These are phyloP conservation scores for Cadophora gregata DNA, from an alignment of 2,329 filamentous ascomycete species.

Conservation along the genomic window DNA sequence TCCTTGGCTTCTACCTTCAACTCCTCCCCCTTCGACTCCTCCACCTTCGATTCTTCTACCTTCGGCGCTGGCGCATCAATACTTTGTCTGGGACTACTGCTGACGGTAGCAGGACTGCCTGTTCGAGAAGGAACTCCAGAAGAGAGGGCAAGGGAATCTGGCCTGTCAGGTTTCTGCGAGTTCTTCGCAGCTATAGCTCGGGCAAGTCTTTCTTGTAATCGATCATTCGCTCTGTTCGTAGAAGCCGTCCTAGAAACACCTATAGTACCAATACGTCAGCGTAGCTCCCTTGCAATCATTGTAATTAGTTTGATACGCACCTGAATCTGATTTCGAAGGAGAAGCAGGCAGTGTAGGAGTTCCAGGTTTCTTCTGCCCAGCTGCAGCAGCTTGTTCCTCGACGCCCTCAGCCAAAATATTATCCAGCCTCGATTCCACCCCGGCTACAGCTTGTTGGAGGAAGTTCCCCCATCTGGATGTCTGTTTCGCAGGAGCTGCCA, in stretches of 20 bases:
- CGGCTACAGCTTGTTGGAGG: conserved; percentile 88
- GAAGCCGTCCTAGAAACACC: conserved; percentile 68
- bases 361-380: conserved; percentile 45
- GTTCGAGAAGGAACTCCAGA: conserved; percentile 55
- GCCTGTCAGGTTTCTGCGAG: conserved; percentile 51
- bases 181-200: conserved; percentile 82
- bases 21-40: conserved; percentile 8
- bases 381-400: conserved; percentile 50
- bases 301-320: conserved; percentile 38
- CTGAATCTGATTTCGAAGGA: conserved; percentile 45
- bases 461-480: conserved; percentile 78
- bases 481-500: conserved; percentile 47
- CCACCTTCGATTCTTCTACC: conserved; percentile 9
- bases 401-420: conserved; percentile 86
- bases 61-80: conserved; percentile 46
- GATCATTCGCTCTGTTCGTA: conserved; percentile 71
- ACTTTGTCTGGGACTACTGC: conserved; percentile 51
- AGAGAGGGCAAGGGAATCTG: conserved; percentile 56
- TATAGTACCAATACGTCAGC: conserved; percentile 39
- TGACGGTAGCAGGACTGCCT: conserved; percentile 56
- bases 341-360: conserved; percentile 46
- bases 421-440: conserved; percentile 91
- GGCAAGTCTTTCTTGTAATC: conserved; percentile 87
- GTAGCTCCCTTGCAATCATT: conserved; percentile 18
- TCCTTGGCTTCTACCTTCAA: conserved; percentile 24